These are phyloP conservation scores for Elsinoe arachidis DNA, from an alignment of 2,329 filamentous ascomycete species.

Conservation along the genomic window DNA sequence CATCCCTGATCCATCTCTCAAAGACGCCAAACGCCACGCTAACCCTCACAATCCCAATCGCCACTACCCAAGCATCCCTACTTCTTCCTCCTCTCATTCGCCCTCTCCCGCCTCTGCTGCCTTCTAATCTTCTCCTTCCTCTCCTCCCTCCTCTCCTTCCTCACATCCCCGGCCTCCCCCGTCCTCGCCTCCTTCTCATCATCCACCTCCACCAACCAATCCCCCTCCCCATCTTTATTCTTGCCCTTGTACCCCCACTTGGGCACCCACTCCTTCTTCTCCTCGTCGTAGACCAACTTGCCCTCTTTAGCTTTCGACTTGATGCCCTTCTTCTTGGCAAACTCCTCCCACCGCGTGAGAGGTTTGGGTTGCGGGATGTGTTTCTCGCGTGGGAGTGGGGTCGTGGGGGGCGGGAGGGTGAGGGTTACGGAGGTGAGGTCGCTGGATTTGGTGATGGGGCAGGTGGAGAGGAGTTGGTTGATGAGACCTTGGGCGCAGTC, in stretches of 20 bases:
- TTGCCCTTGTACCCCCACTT: constrained; percentile 93
- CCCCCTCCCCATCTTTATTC: constrained; percentile 72
- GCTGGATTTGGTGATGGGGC: constrained; percentile 61
- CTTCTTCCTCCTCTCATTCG: constrained; percentile 50
- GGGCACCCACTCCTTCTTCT: constrained; percentile 76
- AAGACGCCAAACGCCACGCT: constrained; percentile 9
- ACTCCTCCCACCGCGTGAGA: constrained; percentile 90
- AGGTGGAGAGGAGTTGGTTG: constrained; percentile 88
- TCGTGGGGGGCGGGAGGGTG: constrained; percentile 61
- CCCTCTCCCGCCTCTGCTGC: constrained; percentile 36
- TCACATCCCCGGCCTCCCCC: constrained; percentile 48
- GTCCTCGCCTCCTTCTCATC: constrained; percentile 49
- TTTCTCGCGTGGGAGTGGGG: constrained; percentile 79
- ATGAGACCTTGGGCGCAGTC: constrained; percentile 87
- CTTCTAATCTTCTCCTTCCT: constrained; percentile 40
- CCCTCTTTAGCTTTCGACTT: constrained; percentile 75
- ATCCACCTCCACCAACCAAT: constrained; percentile 91
- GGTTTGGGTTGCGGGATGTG: constrained; percentile 72
- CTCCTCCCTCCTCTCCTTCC: constrained; percentile 53
- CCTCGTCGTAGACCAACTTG: constrained; percentile 78
- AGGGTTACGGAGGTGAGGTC: constrained; percentile 61
- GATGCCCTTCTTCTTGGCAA: constrained; percentile 96
- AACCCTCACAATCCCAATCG: not conserved
- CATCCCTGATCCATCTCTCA: not conserved
- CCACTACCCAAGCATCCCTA: not conserved